A percentile compares a stretch with the other conserved stretches of the same genome.
Conservation (phyloP, 352 stramenopile species). For the Phytophthora foliorum region DNA sequence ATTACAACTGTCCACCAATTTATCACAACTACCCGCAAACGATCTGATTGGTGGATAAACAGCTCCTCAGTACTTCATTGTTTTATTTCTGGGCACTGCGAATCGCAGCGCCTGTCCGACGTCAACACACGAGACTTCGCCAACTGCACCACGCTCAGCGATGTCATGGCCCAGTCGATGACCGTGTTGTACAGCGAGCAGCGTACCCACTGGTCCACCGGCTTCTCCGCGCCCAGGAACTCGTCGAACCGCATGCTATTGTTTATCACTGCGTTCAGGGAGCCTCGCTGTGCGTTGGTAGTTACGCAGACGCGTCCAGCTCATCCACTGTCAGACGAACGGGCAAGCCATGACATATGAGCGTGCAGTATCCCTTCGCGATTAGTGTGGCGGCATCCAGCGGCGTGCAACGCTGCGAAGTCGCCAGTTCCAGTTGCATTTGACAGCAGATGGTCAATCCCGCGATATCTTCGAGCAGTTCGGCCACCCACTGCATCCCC, state of each 20-base stretch:
- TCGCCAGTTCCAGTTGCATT: constrained; percentile 31
- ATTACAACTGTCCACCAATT: too few species aligned
- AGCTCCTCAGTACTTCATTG: too few species aligned
- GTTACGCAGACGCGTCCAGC: constrained; percentile 11
- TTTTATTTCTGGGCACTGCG: too few species aligned
- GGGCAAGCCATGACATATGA: constrained; percentile 55
- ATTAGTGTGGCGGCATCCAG: constrained; percentile 33
- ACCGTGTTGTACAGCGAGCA: constrained; percentile 52
- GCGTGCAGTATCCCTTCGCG: constrained; percentile 54
- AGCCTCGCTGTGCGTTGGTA: constrained; percentile 35
- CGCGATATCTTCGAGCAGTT: constrained; percentile 57
- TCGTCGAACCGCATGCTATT: constrained; percentile 51
- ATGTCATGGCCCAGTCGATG: constrained; percentile 48
- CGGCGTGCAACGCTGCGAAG: constrained; percentile 27
- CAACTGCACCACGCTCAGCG: constrained; percentile 40
- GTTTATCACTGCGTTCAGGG: constrained; percentile 49
- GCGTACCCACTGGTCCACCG: constrained; percentile 57
- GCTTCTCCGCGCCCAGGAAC: constrained; percentile 42
- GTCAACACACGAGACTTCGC: constrained; percentile 5
- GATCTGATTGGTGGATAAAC: too few species aligned
- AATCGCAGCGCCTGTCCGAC: constrained; percentile 40
- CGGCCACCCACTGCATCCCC: constrained; percentile 38
- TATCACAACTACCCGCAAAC: too few species aligned
- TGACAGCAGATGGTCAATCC: constrained; percentile 34
- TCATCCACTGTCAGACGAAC: constrained; percentile 45